A percentile compares a stretch with the other conserved stretches of the same genome.
These are phyloP conservation scores for Lactarius tabidus DNA, from an alignment of 768 basidiomycete species.

Conservation along the genomic window DNA sequence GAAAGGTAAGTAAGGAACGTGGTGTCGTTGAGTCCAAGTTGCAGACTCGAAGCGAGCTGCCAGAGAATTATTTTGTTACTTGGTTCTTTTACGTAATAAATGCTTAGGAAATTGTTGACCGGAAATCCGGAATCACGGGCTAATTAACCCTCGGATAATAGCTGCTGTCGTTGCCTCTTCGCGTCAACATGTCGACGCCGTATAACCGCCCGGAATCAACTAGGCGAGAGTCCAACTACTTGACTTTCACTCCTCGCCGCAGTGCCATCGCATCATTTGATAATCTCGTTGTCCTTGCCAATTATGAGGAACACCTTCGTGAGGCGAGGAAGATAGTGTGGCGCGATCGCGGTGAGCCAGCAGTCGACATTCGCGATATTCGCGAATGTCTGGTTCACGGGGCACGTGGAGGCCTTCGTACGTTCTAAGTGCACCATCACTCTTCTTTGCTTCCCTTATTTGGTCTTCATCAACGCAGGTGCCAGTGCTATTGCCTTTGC, in stretches of 20 bases:
- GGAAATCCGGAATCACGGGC: not conserved
- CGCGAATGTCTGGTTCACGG: conserved; percentile 71
- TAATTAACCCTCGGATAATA: too few species aligned
- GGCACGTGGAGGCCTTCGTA: conserved; percentile 63
- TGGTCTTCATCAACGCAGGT: conserved; percentile 42
- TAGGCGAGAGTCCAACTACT: conserved; percentile 36
- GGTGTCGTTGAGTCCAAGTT: conserved; percentile 9
- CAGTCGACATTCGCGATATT: conserved; percentile 58
- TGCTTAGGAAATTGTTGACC: not conserved
- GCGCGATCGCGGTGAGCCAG: conserved; percentile 75
- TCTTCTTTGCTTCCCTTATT: not conserved
- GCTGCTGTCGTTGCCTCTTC: too few species aligned
- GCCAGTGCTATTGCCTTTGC: conserved; percentile 77
- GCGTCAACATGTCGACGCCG: not conserved
- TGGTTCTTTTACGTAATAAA: not conserved
- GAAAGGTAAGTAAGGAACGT: conserved; percentile 14
- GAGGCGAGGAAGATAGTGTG: conserved; percentile 79
- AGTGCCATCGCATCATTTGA: conserved; percentile 71
- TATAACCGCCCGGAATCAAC: conserved; percentile 10
- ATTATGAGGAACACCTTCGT: conserved; percentile 70
- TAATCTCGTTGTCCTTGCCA: conserved; percentile 78
- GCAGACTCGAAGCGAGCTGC: not conserved
- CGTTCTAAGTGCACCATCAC: conserved; percentile 33
- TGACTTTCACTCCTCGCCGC: conserved; percentile 49
- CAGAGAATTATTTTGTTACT: not conserved